Evolutionary conservation across 2,329 filamentous ascomycete species (phyloP).

Genomic region (Sordariomycetes sp.): DNA sequence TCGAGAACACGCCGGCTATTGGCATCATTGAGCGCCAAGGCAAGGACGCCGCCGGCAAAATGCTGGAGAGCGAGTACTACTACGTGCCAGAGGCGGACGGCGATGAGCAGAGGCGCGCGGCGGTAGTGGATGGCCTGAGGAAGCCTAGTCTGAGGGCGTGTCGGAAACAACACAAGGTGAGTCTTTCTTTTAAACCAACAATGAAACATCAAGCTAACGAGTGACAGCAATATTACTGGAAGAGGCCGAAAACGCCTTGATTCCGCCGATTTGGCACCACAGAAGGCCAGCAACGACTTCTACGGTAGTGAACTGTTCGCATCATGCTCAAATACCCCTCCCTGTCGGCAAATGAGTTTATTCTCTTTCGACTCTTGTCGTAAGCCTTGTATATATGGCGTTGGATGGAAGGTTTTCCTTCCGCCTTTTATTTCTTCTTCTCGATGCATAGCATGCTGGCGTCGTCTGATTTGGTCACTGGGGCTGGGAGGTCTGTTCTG

Average conservation of each 20-base stretch:
- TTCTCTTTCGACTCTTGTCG: too few relatives aligned
- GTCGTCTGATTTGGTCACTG: too few relatives aligned
- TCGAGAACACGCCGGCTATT: slow-evolving; percentile 69
- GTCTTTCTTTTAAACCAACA: slow-evolving; percentile 11
- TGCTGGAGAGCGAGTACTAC: slow-evolving; percentile 93
- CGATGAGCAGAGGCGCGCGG: slow-evolving; percentile 68
- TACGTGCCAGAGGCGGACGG: slow-evolving; percentile 83
- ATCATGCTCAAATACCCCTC: too few relatives aligned
- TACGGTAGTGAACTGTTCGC: too few relatives aligned
- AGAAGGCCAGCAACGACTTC: too few relatives aligned
- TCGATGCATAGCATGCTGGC: too few relatives aligned
- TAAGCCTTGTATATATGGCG: too few relatives aligned
- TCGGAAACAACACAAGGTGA: slow-evolving; percentile 94
- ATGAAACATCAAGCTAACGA: slow-evolving; percentile 1
- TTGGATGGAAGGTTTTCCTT: too few relatives aligned
- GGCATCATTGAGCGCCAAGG: slow-evolving; percentile 84
- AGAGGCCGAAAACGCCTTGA: slow-evolving; percentile 51
- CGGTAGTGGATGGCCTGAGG: slow-evolving; percentile 75
- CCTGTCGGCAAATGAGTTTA: too few relatives aligned
- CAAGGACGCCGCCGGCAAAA: slow-evolving; percentile 91
- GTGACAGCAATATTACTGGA: slow-evolving; percentile 62
- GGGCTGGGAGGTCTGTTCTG: too few relatives aligned
- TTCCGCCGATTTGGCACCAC: too few relatives aligned
- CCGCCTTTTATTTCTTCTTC: too few relatives aligned
- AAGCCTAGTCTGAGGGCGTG: slow-evolving; percentile 86